Evolutionary conservation across 2,329 filamentous ascomycete genomes (phyloP), one percentile per base, ranked within the genome.

Genomic region (Helicocarpus griseus): DNA sequence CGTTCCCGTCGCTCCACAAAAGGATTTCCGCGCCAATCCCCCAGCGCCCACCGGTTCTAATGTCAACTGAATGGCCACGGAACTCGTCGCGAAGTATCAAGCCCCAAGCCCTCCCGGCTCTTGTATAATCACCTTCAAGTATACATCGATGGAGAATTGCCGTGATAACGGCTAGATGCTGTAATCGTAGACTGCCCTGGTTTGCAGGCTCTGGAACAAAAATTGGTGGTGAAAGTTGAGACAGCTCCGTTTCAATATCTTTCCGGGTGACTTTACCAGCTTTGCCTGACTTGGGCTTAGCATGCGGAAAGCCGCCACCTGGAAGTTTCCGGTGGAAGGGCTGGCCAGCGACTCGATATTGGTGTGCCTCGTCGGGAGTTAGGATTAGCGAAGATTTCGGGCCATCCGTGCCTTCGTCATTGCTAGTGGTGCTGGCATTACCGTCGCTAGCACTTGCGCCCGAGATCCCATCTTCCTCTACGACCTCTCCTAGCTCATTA

Each of bases 1-100:
- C 24, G 55, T 56, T 19, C 13, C 19, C 52, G 57, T 61, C 70
- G 62, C 68, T 68, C 14, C 85, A 79, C 70, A 95, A 81, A 51
- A 95, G 70, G 19, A 96, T 80, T 69, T 95, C 90, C 2, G 87
- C 88, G 0, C 88, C 89, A 41, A 95, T 77, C 13, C 84, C 84
- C 91, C 90, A 96, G 57, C 86, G 77, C 33, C 81, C 78, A 60
- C 83, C 77, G 19, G 73, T 74, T 36, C 89, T 79, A 45, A 91
- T 66, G 63, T 95, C 88, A 19, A 90, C 73, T 5, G 71, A 70
- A 45, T 68, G 66, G 2, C 81, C 81, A 52, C 69, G 63, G 22
- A 83, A 71, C 47, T 77, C 78, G 44, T 81, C 77, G 46, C 85
- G 79, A 44, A 89, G 65, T 29, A 95, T 75, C 57, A 95, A 70